Base-by-base conservation (phyloP, 1,284 basidiomycete species). In the Tetrapyrgos nigripes region DNA sequence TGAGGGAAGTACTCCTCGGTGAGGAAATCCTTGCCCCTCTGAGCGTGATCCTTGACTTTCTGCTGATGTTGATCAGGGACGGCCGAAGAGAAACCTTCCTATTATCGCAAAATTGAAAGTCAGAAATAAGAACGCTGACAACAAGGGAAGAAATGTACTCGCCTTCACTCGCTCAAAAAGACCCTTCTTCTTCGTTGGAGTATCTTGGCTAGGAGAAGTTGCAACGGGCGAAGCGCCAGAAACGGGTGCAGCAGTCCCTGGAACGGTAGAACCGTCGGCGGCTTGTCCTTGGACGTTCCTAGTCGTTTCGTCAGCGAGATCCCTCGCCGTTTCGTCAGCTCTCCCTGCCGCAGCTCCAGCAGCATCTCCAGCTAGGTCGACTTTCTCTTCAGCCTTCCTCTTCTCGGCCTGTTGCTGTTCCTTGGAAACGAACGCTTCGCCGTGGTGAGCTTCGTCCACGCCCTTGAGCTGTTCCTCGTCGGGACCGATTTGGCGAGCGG, bases 1-100 rank as follows among this genome's bases (percentile, higher is more conserved):
- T 92, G 81, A 10, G 94, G 94, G 83, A 97, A 95, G 71, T 91
- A 91, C 44, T 96, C 89, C 60, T 91, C 89, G 23, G 78, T 77
- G 59, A 95, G 70, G 73, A 93, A 92, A 51, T 86, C 76, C 70
- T 83, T 84, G 31, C 83, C 79, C 2, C 81, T 79, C 23, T 89
- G 81, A 44, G 76, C 63, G 26, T 86, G 79, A 9, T 84, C 81
- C 56, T 78, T 74, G 2, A 79, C 83, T 43, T 72, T 73, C 29
- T 88, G 85, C 66, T 86, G 86, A 63, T 89, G 86, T 64, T 89
- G 79, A 51, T 87, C 77, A 0, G 87, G 85, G 33, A 90, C 77
- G 77, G 53, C 86, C 83, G 28, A 72, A 66, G 4, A 85, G 40
- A 35, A 35, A 10, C 21, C 40, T 6, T 45, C 44, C 46, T 48